phyloP scores from a whole-genome alignment of 768 basidiomycete species.

The Saitozyma sp. region DNA sequence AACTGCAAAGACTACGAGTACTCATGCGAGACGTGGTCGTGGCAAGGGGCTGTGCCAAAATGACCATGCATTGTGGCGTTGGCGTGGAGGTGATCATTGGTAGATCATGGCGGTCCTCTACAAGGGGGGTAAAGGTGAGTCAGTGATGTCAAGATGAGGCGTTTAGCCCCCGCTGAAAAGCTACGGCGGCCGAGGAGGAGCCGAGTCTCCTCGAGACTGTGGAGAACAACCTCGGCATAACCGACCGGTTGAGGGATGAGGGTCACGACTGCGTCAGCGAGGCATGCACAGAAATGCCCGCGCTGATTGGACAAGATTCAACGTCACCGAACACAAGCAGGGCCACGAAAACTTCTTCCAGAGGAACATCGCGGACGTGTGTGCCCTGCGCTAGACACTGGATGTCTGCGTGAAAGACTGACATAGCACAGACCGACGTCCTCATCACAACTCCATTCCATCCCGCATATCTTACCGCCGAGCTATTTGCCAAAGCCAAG shows the following conservation, averaged over 20 bases:
- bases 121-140: too few relatives aligned
- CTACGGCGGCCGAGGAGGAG: conserved; percentile 47
- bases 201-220: conserved; percentile 48
- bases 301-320: conserved; percentile 39
- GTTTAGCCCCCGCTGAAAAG: too few relatives aligned
- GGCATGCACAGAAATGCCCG: background rate
- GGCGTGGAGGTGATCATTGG: too few relatives aligned
- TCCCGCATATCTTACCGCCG: conserved; percentile 49
- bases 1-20: too few relatives aligned
- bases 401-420: background rate
- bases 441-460: conserved; percentile 52
- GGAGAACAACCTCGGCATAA: conserved; percentile 67
- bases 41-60: too few relatives aligned
- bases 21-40: too few relatives aligned
- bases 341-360: conserved; percentile 77
- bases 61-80: too few relatives aligned
- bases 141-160: too few relatives aligned
- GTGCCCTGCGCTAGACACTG: conserved; percentile 39
- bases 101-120: too few relatives aligned
- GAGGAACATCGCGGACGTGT: conserved; percentile 74
- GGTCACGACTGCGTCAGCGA: conserved; percentile 66
- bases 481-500: conserved; percentile 63
- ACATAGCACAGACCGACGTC: conserved; percentile 12
- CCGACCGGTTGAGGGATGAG: conserved; percentile 65
- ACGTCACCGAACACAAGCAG: conserved; percentile 80